Evolutionary conservation across 164 flowering plant genomes (phyloP).

Genomic region (Vitis cinerea): DNA sequence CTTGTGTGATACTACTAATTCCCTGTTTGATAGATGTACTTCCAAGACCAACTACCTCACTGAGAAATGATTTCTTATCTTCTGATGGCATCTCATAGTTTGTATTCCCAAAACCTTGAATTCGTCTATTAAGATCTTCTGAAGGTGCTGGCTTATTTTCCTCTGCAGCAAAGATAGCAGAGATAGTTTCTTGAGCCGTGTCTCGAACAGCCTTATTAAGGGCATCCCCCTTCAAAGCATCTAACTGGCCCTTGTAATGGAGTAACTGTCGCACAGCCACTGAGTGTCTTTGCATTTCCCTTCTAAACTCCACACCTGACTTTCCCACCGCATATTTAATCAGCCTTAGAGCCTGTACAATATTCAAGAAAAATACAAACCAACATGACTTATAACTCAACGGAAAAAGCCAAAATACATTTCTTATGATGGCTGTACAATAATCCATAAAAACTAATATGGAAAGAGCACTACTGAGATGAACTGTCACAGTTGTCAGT

Average conservation of each 20-base stretch:
- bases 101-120: conserved; percentile 93
- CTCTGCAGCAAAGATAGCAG: conserved; percentile 78
- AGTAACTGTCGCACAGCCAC: conserved; percentile 74
- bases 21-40: conserved; percentile 91
- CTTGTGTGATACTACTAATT: conserved; percentile 59
- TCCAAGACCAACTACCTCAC: conserved; percentile 93
- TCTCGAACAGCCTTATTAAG: conserved; percentile 91
- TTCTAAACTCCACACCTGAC: conserved; percentile 91
- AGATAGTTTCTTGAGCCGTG: conserved; percentile 80
- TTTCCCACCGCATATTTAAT: conserved; percentile 91
- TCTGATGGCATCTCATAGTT: conserved; percentile 70
- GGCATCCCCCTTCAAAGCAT: conserved; percentile 92
- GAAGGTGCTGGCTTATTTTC: conserved; percentile 58
- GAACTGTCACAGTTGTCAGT: too few species aligned
- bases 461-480: too few species aligned
- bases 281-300: conserved; percentile 96
- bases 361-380: conserved; percentile 2
- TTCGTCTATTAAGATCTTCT: conserved; percentile 62
- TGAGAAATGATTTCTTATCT: conserved; percentile 86
- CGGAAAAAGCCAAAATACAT: not conserved
- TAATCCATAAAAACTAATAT: too few species aligned
- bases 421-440: too few species aligned
- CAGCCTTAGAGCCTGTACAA: conserved; percentile 76
- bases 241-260: conserved; percentile 86
- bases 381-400: not conserved